Percentiles rank a stretch among this genome's conserved stretches.
phyloP scores from a whole-genome alignment of 768 basidiomycete species.

The Rhizopogon vinicolor region DNA sequence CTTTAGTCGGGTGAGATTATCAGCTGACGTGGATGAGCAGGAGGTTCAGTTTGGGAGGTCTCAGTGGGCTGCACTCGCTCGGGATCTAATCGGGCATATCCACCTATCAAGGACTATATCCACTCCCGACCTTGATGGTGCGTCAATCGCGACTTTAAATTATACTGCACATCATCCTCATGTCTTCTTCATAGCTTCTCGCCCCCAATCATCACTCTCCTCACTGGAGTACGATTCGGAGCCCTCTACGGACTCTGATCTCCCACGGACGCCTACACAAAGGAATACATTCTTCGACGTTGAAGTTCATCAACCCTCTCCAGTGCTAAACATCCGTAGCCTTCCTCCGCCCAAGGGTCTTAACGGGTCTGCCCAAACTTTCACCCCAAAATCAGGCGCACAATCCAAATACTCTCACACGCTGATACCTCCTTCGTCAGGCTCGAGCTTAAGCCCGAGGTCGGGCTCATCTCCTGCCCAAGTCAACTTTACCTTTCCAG shows the following conservation, averaged over 20 bases:
- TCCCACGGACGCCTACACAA: conserved; percentile 4
- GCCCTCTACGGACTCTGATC: conserved; percentile 5
- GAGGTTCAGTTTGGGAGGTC: conserved; percentile 29
- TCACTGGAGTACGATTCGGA: conserved; percentile 7
- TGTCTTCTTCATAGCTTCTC: not conserved
- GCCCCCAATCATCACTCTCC: conserved; percentile 3
- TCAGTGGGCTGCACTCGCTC: conserved; percentile 39
- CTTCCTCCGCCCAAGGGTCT: conserved; percentile 15
- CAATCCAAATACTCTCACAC: conserved; percentile 15
- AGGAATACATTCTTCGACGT: not conserved
- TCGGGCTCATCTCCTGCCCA: conserved; percentile 2
- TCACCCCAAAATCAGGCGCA: conserved; percentile 34
- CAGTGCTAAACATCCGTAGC: not conserved
- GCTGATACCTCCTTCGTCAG: conserved; percentile 11
- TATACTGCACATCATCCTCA: not conserved
- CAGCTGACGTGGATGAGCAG: conserved; percentile 27
- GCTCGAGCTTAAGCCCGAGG: not conserved
- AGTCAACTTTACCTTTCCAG: conserved; percentile 44
- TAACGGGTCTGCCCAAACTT: conserved; percentile 42
- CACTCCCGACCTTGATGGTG: conserved; percentile 1
- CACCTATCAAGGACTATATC: not conserved
- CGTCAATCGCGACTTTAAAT: not conserved
- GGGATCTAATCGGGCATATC: conserved; percentile 33
- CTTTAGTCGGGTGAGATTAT: not conserved
- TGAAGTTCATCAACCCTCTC: conserved; percentile 2